Conservation (phyloP, 495 filamentous ascomycete genomes). For the Durotheca rogersii region DNA sequence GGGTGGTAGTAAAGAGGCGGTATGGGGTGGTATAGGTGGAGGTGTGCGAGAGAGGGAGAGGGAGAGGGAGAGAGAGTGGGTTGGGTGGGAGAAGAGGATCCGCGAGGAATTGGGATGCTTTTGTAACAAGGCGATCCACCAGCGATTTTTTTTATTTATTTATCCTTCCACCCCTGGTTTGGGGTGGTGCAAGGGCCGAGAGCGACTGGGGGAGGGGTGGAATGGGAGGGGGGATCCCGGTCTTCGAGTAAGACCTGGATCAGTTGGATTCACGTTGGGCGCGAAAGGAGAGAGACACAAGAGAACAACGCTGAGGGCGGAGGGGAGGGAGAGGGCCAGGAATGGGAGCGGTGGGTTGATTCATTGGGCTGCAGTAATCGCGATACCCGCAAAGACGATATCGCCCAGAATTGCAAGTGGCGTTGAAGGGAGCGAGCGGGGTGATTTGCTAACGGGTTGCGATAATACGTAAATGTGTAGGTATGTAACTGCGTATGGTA, state of each 20-base stretch:
- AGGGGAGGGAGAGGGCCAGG: neutral
- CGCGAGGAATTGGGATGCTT: conserved; percentile 18
- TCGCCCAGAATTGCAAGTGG: conserved; percentile 22
- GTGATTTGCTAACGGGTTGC: neutral
- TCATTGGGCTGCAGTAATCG: conserved; percentile 22
- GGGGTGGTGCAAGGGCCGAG: conserved; percentile 9
- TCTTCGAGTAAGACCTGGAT: conserved; percentile 29
- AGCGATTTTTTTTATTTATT: conserved; percentile 17
- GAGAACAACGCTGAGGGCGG: too few species aligned
- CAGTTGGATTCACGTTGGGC: too few species aligned
- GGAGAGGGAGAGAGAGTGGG: neutral
- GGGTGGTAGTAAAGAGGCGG: too few species aligned
- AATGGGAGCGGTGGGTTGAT: too few species aligned
- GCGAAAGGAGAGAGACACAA: too few species aligned
- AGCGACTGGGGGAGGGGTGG: conserved; percentile 8
- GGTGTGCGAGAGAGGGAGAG: neutral
- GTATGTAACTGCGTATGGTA: neutral
- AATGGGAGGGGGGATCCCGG: conserved; percentile 15
- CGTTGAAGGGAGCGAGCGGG: conserved; percentile 27
- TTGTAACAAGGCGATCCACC: conserved; percentile 16
- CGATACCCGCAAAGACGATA: neutral
- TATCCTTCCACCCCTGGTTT: too few species aligned
- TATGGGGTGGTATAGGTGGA: neutral
- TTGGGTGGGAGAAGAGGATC: neutral
- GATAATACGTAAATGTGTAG: too few species aligned